A percentile compares a stretch with the other conserved stretches of the same genome.
These are phyloP conservation scores for Acanthamoeba healyi DNA, from an alignment of 208 protist genomes.

Conservation along the genomic window DNA sequence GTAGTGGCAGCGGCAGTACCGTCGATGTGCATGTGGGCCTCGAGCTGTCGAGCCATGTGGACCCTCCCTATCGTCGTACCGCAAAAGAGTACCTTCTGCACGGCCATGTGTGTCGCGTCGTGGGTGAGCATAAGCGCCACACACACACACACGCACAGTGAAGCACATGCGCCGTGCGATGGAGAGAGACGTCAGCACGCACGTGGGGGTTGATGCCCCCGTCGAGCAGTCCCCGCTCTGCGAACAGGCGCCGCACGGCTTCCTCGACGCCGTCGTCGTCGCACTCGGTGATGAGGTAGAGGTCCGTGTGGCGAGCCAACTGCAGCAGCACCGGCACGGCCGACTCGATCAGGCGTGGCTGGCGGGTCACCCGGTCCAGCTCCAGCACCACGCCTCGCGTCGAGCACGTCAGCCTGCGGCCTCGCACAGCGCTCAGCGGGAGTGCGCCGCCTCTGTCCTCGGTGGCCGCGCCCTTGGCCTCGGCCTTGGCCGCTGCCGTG, in stretches of 20 bases:
- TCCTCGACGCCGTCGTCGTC: not conserved
- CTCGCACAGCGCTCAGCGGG: not conserved
- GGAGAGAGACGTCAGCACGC: not conserved
- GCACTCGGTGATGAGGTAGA: slow-evolving; percentile 25
- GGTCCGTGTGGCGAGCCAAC: not conserved
- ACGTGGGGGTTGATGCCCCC: not conserved
- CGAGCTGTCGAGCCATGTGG: not conserved
- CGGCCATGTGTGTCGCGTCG: too few species aligned
- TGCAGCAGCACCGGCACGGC: not conserved
- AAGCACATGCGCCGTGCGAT: not conserved
- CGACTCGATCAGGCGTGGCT: not conserved
- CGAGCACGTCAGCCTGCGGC: not conserved
- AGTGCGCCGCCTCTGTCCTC: too few species aligned
- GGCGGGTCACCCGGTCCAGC: not conserved
- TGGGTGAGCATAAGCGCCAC: too few species aligned
- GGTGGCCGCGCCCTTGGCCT: too few species aligned
- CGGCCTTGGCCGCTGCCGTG: too few species aligned
- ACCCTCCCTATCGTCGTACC: not conserved
- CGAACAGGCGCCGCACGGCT: not conserved
- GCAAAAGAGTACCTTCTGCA: slow-evolving; percentile 7
- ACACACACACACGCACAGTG: not conserved
- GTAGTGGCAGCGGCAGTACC: not conserved
- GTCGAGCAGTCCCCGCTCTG: not conserved
- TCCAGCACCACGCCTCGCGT: not conserved
- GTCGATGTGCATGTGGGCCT: slow-evolving; percentile 26